Percentiles rank a stretch among this genome's conserved stretches.
phyloP scores from a whole-genome alignment of 495 filamentous ascomycete genomes.

The Penicillium samsonianum region DNA sequence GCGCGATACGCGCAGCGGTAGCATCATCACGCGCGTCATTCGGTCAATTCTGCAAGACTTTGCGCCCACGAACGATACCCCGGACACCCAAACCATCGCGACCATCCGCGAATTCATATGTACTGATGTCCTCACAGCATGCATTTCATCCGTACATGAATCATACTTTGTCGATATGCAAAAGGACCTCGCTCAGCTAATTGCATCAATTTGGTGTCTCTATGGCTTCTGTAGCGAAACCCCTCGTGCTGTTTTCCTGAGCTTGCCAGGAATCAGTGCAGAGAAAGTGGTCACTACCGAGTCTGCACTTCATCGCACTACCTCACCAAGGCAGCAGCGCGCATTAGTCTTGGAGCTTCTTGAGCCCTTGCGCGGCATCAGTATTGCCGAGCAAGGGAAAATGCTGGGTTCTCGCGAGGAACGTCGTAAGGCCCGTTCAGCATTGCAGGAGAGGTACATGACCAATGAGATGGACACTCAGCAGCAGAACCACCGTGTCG shows the following conservation, averaged over 20 bases:
- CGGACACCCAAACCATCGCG: constrained; percentile 54
- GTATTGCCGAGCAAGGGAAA: constrained; percentile 90
- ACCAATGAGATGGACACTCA: constrained; percentile 50
- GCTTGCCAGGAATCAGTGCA: constrained; percentile 57
- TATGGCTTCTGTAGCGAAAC: constrained; percentile 64
- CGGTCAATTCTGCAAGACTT: constrained; percentile 83
- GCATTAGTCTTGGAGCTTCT: constrained; percentile 85
- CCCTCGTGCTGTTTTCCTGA: constrained; percentile 54
- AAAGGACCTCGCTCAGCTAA: constrained; percentile 85
- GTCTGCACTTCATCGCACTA: constrained; percentile 60
- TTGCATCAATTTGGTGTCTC: constrained; percentile 77
- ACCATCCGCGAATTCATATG: constrained; percentile 90
- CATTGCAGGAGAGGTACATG: constrained; percentile 60
- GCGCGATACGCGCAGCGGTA: constrained; percentile 87
- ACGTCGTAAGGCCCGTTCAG: constrained; percentile 52
- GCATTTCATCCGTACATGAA: constrained; percentile 86
- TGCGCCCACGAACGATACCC: constrained; percentile 47
- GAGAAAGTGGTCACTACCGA: constrained; percentile 47
- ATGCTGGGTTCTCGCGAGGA: constrained; percentile 56
- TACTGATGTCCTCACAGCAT: constrained; percentile 77
- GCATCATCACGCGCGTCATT: constrained; percentile 79
- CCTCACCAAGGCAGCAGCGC: constrained; percentile 70
- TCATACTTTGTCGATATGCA: constrained; percentile 96
- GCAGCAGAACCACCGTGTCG: constrained; percentile 42
- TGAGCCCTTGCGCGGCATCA: constrained; percentile 80